Percentiles rank a stretch among this genome's conserved stretches.
phyloP scores from a whole-genome alignment of 805 yeast genomes.

The Teunomyces funiuensis region DNA sequence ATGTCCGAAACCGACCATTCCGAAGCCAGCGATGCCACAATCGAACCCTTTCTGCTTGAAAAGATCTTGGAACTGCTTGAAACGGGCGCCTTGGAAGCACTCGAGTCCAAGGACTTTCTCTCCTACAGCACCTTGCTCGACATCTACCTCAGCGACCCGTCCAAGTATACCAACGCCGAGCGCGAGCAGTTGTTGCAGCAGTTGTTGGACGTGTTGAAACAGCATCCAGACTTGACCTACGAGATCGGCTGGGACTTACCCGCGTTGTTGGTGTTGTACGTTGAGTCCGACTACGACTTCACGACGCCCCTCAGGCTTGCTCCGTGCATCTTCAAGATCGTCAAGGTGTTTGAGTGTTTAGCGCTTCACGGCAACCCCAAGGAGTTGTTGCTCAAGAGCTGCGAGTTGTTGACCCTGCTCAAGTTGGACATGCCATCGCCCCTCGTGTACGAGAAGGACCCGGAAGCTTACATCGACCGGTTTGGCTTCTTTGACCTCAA shows the following conservation, averaged over 20 bases:
- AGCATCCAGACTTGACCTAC: slow-evolving; percentile 49
- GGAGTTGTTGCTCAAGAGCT: slow-evolving; percentile 68
- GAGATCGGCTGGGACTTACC: slow-evolving; percentile 96
- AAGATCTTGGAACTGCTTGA: slow-evolving; percentile 27
- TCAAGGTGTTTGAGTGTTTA: slow-evolving; percentile 59
- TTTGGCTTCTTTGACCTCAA: slow-evolving; percentile 49
- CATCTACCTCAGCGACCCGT: slow-evolving; percentile 50
- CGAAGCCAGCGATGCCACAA: slow-evolving; percentile 13
- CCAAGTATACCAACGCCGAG: slow-evolving; percentile 48
- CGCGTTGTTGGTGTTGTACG: slow-evolving; percentile 54
- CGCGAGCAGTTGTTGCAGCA: slow-evolving; percentile 47
- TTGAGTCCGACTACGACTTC: slow-evolving; percentile 39
- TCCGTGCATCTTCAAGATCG: slow-evolving; percentile 38
- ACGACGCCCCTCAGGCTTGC: slow-evolving; percentile 30
- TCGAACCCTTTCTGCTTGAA: slow-evolving; percentile 25
- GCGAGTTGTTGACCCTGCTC: slow-evolving; percentile 54
- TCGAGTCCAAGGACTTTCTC: slow-evolving; percentile 57
- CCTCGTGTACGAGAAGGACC: slow-evolving; percentile 8
- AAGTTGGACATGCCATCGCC: not conserved
- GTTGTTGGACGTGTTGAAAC: slow-evolving; percentile 43
- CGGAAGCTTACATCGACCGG: slow-evolving; percentile 6
- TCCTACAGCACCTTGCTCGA: slow-evolving; percentile 76
- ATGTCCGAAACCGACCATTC: slow-evolving; percentile 10
- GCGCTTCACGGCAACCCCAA: slow-evolving; percentile 76
- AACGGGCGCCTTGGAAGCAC: slow-evolving; percentile 34